These are phyloP conservation scores for Petunia axillaris DNA, from an alignment of 257 asterid species.

Conservation along the genomic window DNA sequence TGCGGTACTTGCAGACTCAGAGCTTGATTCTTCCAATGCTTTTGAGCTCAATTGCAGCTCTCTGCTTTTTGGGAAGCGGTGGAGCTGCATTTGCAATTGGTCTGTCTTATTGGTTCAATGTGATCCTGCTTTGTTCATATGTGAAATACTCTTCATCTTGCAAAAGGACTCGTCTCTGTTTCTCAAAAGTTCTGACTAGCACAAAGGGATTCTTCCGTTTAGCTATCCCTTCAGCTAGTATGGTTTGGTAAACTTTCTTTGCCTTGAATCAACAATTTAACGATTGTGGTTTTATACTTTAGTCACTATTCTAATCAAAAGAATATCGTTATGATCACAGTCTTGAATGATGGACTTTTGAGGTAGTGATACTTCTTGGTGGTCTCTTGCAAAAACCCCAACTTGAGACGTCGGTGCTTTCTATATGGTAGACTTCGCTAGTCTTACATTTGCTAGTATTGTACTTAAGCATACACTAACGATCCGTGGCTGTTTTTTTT, in stretches of 20 bases:
- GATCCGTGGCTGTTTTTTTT: constrained; percentile 4
- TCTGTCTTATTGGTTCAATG: constrained; percentile 73
- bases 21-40: constrained; percentile 76
- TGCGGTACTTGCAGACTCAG: constrained; percentile 74
- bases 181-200: constrained; percentile 33
- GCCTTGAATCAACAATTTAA: constrained; percentile 27
- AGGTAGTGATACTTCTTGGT: constrained; percentile 51
- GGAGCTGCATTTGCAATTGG: constrained; percentile 82
- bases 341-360: constrained; percentile 36
- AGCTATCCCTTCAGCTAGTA: constrained; percentile 40
- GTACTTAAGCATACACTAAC: not conserved
- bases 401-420: constrained; percentile 59
- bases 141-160: constrained; percentile 63
- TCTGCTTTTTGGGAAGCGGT: constrained; percentile 60
- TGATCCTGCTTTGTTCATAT: constrained; percentile 51
- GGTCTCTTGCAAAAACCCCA: constrained; percentile 69
- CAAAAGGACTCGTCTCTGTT: constrained; percentile 38
- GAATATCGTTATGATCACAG: constrained; percentile 28
- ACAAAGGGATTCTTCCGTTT: constrained; percentile 43
- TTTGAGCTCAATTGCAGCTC: constrained; percentile 57
- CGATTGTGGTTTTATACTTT: not conserved
- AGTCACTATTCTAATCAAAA: not conserved
- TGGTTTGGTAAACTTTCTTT: not conserved
- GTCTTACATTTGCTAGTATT: not conserved
- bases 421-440: constrained; percentile 43